Base-by-base conservation (phyloP, 2,329 filamentous ascomycete genomes). In the Cryphonectria nitschkei region DNA sequence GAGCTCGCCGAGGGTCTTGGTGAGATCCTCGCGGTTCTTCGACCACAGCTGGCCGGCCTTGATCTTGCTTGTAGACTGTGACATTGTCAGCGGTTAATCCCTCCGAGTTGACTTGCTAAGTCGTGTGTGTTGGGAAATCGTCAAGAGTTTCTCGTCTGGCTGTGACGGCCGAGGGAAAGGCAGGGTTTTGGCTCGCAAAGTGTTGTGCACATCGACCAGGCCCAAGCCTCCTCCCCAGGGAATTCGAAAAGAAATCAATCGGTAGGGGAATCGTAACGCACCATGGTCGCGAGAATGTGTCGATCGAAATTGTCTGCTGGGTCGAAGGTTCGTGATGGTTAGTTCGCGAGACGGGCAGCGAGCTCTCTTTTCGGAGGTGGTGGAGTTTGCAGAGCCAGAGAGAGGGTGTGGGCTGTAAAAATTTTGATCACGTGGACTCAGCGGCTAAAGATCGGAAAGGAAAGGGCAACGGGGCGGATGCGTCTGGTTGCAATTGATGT, bases 11-110 rank as follows among this genome's bases (percentile, higher is more conserved):
- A 98, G 91, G 86, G 97, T 94, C 90, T 96, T 97, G 83, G 90
- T 90, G 85, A 99, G 90, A 81, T 99, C 97, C 82, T 97, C 94
- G 92, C 98, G 98, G 92, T 90, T 95, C 94, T 99, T 99, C 88
- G 90, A 91, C 96, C 96, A 98, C 86, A 99, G 94, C 87, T 93
- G 90, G 87, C 90, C 90, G 85, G 95, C 91, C 93, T 98, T 98
- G 87, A 99, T 94, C 90, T 91, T 91, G 80, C 82, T 80, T 79
- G 84, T 82, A 82, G 85, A 87, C 85, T 89, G 81, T 79, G 75
- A 76, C 80, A 82, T 81, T 79, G 81, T 76, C 68, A 76, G 77
- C 74, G 62, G 54, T 67, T 70, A 68, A 14, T 16, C 37, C 34
- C 29, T 26, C 43, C 62, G 8, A 22, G 22, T 34, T 46, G 43